phyloP scores from a whole-genome alignment of 106 monocot genomes.

The Hemerocallis citrina region DNA sequence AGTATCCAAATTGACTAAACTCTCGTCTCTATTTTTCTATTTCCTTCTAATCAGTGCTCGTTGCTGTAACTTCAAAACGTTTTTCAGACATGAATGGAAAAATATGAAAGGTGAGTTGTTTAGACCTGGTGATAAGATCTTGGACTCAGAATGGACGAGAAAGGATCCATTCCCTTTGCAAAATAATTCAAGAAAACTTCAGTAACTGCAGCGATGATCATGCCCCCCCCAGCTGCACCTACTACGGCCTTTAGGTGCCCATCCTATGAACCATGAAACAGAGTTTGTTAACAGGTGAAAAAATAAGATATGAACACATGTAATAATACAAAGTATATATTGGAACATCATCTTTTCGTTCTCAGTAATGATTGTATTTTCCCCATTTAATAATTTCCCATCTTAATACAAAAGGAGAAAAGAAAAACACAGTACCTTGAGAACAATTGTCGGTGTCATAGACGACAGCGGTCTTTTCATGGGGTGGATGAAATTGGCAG shows the following conservation, averaged over 20 bases:
- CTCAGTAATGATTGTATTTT: background rate
- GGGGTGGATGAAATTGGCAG: constrained; percentile 77
- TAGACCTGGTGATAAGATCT: constrained; percentile 59
- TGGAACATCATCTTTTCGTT: background rate
- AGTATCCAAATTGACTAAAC: too few relatives aligned
- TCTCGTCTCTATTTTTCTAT: too few relatives aligned
- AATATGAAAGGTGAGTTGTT: background rate
- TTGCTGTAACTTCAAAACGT: too few relatives aligned
- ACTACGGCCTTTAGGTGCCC: constrained; percentile 57
- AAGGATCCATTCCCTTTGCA: constrained; percentile 68
- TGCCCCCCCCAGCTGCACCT: constrained; percentile 78
- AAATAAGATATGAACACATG: background rate
- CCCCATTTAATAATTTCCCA: background rate
- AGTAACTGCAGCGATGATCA: constrained; percentile 61
- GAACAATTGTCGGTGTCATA: constrained; percentile 80
- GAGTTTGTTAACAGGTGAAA: background rate
- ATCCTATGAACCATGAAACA: constrained; percentile 30
- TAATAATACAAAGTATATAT: background rate
- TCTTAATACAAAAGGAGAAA: background rate
- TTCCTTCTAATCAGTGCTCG: too few relatives aligned
- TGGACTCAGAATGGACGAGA: constrained; percentile 67
- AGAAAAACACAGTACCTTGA: constrained; percentile 50
- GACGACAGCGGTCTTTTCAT: constrained; percentile 83
- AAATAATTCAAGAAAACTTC: constrained; percentile 84
- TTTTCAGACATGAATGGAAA: too few relatives aligned